Percentiles rank a stretch among this genome's conserved stretches.
These are phyloP conservation scores for Kodamaea neixiangensis DNA, from an alignment of 805 yeast genomes.

Conservation along the genomic window DNA sequence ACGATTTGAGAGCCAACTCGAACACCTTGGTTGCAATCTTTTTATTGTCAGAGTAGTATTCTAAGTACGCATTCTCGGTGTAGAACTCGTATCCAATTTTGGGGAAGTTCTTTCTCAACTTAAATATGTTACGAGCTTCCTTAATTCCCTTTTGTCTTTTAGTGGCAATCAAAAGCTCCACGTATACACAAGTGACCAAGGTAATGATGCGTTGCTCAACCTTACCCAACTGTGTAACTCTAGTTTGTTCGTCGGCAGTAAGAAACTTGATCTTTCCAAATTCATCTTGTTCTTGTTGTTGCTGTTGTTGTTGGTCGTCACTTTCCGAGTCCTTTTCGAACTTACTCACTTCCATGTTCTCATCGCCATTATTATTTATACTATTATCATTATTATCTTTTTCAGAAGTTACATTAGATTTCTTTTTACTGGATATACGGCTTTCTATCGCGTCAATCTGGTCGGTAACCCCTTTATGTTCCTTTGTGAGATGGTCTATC, in stretches of 20 bases:
- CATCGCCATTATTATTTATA: conserved; percentile 10
- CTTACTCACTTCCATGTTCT: conserved; percentile 1
- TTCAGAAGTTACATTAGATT: conserved; percentile 15
- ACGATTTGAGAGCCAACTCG: conserved; percentile 71
- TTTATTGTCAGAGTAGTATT: conserved; percentile 64
- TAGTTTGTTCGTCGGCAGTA: conserved; percentile 12
- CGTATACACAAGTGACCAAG: conserved; percentile 64
- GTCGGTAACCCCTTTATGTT: conserved; percentile 30
- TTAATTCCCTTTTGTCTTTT: conserved; percentile 68
- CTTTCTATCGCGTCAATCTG: conserved; percentile 24
- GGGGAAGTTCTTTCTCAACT: conserved; percentile 62
- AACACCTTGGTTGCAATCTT: conserved; percentile 75
- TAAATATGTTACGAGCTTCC: conserved; percentile 72
- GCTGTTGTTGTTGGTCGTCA: conserved; percentile 5
- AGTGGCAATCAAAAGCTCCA: conserved; percentile 67
- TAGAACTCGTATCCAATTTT: conserved; percentile 72
- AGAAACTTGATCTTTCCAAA: conserved; percentile 17
- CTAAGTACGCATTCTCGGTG: conserved; percentile 81
- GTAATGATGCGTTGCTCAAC: conserved; percentile 25
- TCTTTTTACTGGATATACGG: conserved; percentile 12
- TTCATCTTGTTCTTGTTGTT: neutral
- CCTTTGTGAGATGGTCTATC: conserved; percentile 45
- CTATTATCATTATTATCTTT: conserved; percentile 14
- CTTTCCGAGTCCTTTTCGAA: conserved; percentile 8
- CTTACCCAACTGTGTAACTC: conserved; percentile 21